Conservation (phyloP, 305 asterid species). For the Fraxinus velutina region DNA sequence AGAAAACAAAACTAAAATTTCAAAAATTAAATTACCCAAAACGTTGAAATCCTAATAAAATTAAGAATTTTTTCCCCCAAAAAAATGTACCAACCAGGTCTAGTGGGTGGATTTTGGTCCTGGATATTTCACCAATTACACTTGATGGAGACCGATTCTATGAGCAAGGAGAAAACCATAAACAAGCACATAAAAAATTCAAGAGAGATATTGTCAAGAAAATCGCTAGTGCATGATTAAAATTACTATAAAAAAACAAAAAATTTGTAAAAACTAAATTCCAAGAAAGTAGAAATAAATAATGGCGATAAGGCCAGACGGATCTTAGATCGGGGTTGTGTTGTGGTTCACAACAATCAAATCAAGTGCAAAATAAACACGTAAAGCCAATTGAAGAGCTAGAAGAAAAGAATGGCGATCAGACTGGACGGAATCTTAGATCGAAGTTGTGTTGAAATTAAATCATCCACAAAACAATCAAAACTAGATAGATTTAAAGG, state of each 20-base stretch:
- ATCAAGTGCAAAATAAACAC: too few species aligned
- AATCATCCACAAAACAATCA: neutral
- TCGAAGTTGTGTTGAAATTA: neutral
- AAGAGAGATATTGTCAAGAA: neutral
- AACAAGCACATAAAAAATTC: neutral
- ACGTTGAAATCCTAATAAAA: neutral
- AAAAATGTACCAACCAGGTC: neutral
- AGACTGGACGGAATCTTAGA: neutral
- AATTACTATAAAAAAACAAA: neutral
- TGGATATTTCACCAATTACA: neutral
- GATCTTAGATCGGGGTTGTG: neutral
- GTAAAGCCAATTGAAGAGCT: neutral
- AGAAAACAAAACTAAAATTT: neutral
- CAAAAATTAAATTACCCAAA: constrained; percentile 5
- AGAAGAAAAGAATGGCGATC: neutral
- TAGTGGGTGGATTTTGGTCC: neutral
- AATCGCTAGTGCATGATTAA: neutral
- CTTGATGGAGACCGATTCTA: neutral
- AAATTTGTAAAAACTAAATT: neutral
- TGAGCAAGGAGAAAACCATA: neutral
- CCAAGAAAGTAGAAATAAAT: neutral
- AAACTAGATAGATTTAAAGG: neutral
- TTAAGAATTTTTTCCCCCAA: too few species aligned
- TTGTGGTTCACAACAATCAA: neutral
- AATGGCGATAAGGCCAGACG: neutral